Percentiles rank a stretch among this genome's conserved stretches.
These are phyloP conservation scores for Epichloe amarillans DNA, from an alignment of 2,329 filamentous ascomycete species.

Conservation along the genomic window DNA sequence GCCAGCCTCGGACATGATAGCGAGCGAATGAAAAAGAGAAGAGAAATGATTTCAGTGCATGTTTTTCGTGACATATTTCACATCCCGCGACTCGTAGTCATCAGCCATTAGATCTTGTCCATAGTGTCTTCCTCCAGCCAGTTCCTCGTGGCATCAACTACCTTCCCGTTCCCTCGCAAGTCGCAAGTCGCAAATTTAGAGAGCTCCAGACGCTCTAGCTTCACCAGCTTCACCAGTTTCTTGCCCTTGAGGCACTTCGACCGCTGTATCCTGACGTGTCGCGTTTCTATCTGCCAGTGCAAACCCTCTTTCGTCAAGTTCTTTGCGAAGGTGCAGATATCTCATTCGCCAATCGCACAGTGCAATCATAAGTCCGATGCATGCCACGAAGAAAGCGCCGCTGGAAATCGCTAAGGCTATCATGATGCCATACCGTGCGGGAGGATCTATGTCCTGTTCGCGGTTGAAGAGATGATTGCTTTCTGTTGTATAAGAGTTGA, in stretches of 20 bases:
- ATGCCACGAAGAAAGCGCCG: slow-evolving; percentile 7
- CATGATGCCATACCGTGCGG: slow-evolving; percentile 6
- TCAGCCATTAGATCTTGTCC: no score
- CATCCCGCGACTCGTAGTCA: background rate
- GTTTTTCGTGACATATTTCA: no score
- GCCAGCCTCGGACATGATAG: background rate
- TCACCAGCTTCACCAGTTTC: background rate
- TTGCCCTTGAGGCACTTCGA: background rate
- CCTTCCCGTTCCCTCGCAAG: background rate
- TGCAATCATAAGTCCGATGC: slow-evolving; percentile 5
- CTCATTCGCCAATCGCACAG: slow-evolving; percentile 7
- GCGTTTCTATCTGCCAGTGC: background rate
- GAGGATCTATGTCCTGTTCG: slow-evolving; percentile 3
- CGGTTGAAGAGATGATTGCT: slow-evolving; percentile 1
- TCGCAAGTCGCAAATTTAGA: background rate
- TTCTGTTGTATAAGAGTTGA: background rate
- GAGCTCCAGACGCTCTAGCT: slow-evolving; percentile 4
- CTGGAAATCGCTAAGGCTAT: slow-evolving; percentile 6
- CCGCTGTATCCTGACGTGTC: background rate
- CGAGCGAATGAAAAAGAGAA: background rate
- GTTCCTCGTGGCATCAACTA: background rate
- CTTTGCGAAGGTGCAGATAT: slow-evolving; percentile 5
- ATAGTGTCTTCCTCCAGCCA: background rate
- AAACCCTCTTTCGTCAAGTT: slow-evolving; percentile 5
- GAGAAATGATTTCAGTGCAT: background rate